Conservation (phyloP, 2,329 filamentous ascomycete genomes). For the Pseudopyrenochaeta lycopersici region DNA sequence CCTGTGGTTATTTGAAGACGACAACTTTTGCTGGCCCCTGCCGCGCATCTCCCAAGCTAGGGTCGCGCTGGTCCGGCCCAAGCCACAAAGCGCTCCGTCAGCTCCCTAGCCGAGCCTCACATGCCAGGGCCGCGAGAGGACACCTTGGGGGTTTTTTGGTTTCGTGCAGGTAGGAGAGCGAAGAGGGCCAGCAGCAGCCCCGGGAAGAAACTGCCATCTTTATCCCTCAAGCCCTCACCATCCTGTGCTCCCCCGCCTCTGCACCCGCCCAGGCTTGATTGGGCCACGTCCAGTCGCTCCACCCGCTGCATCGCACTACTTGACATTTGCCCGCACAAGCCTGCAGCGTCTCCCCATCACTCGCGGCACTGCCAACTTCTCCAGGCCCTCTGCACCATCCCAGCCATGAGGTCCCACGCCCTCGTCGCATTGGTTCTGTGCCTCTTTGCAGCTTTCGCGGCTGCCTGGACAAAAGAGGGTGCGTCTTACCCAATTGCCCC, state of each 20-base stretch:
- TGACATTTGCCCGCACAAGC: constrained; percentile 32
- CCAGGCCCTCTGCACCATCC: constrained; percentile 19
- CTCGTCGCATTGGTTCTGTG: constrained; percentile 74
- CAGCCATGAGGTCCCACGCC: constrained; percentile 73
- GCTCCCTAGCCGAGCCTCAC: constrained; percentile 16
- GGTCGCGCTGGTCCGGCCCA: constrained; percentile 12
- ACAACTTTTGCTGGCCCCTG: constrained; percentile 19
- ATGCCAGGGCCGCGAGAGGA: constrained; percentile 11
- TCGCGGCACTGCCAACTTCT: constrained; percentile 28
- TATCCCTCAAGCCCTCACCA: constrained; percentile 11
- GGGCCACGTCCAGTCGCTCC: constrained; percentile 36
- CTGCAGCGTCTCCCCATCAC: constrained; percentile 40
- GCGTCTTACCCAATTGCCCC: constrained; percentile 37
- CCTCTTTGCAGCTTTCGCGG: constrained; percentile 72
- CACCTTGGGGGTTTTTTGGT: constrained; percentile 11
- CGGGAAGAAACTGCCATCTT: constrained; percentile 7
- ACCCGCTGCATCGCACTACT: constrained; percentile 29
- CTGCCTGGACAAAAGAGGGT: constrained; percentile 91
- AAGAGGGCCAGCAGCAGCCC: neutral
- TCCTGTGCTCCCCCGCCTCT: constrained; percentile 5
- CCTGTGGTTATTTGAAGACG: constrained; percentile 1
- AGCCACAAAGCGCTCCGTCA: constrained; percentile 18
- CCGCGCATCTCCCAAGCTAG: constrained; percentile 17
- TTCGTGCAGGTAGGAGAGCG: neutral
- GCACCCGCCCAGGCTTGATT: constrained; percentile 16